phyloP scores from a whole-genome alignment of 2,329 filamentous ascomycete genomes.

The Dryadomyces quercus-mongolicae region DNA sequence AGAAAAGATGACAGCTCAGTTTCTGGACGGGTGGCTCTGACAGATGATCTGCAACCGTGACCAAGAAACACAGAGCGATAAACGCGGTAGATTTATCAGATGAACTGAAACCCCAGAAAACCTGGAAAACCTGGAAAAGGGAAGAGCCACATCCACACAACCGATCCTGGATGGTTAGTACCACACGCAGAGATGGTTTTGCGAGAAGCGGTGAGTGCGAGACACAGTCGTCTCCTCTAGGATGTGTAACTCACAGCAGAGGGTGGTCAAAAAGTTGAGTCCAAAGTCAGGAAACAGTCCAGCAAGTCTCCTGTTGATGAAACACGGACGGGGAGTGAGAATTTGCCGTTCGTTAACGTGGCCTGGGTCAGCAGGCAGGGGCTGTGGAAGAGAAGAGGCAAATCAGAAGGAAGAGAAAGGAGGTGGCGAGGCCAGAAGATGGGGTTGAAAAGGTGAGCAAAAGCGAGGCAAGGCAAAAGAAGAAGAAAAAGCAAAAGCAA shows the following conservation, averaged over 20 bases:
- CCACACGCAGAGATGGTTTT: not conserved
- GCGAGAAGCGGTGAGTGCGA: not conserved
- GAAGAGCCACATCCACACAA: not conserved
- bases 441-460: not conserved
- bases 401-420: no score
- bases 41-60: not conserved
- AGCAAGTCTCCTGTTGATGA: no score
- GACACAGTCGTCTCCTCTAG: not conserved
- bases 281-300: no score
- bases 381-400: not conserved
- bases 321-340: no score
- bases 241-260: not conserved
- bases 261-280: no score
- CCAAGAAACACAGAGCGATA: not conserved
- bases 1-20: not conserved
- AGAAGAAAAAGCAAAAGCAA: not conserved
- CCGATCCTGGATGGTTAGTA: no score
- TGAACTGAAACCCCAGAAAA: not conserved
- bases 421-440: not conserved
- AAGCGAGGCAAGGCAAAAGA: not conserved
- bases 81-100: not conserved
- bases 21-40: not conserved
- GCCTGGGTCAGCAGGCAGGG: not conserved
- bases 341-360: no score
- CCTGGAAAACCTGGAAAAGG: not conserved